A percentile compares a stretch with the other conserved stretches of the same genome.
Evolutionary conservation across 257 asterid species (phyloP).

Genomic region (Ocimum tenuiflorum): DNA sequence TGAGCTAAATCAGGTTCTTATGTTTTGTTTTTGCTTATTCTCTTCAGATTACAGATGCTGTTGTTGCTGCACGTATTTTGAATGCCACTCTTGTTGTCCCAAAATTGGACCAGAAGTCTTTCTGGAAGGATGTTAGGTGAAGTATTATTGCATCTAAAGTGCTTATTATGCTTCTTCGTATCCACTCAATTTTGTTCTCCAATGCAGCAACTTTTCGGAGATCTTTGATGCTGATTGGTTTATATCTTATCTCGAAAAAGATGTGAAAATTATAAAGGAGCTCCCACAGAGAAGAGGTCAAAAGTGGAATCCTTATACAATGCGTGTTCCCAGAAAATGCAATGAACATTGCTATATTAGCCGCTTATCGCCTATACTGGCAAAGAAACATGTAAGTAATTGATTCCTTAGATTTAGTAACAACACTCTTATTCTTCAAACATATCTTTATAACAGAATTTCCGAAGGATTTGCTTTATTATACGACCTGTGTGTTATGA

Average conservation of each 20-base stretch:
- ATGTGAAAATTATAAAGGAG: slow-evolving; percentile 69
- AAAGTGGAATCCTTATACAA: slow-evolving; percentile 66
- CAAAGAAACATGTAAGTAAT: slow-evolving; percentile 70
- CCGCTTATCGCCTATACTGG: slow-evolving; percentile 73
- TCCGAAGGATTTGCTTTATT: background rate
- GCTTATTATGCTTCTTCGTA: slow-evolving; percentile 7
- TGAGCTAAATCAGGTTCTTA: slow-evolving; percentile 16
- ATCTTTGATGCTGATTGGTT: slow-evolving; percentile 85
- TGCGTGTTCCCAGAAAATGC: slow-evolving; percentile 97
- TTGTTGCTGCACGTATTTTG: slow-evolving; percentile 96
- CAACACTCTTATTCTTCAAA: background rate
- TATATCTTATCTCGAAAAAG: slow-evolving; percentile 59
- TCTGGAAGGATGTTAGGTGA: slow-evolving; percentile 96
- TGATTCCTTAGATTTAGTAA: background rate
- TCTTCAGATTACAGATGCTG: slow-evolving; percentile 87
- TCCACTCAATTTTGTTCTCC: slow-evolving; percentile 26
- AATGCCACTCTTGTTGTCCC: slow-evolving; percentile 94
- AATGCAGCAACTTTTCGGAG: slow-evolving; percentile 85
- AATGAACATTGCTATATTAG: slow-evolving; percentile 61
- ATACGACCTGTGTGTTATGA: slow-evolving; percentile 5
- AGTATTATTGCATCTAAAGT: slow-evolving; percentile 5
- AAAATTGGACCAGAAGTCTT: slow-evolving; percentile 77
- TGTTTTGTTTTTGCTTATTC: slow-evolving; percentile 12
- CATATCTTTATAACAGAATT: background rate
- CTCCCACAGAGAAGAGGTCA: slow-evolving; percentile 75